A percentile compares a stretch with the other conserved stretches of the same genome.
Conservation (phyloP, 148 eudicot species). For the Simmondsia chinensis region DNA sequence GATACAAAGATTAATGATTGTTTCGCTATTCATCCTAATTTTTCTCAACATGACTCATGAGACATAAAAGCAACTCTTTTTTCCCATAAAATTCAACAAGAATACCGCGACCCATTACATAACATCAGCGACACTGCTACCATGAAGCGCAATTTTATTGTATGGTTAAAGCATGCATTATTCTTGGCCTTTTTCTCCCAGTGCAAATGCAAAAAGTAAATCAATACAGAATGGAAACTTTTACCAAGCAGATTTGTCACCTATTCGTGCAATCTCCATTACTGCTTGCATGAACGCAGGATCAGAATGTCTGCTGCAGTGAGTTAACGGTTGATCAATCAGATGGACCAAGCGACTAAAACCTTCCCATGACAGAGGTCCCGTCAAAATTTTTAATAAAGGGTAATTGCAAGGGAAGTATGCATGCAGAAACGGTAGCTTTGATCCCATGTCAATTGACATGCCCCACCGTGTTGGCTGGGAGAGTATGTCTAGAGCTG, state of each 20-base stretch:
- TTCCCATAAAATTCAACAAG: too few species aligned
- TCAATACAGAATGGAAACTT: neutral
- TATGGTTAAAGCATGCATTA: too few species aligned
- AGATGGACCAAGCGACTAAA: slow-evolving; percentile 19
- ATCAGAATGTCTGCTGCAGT: slow-evolving; percentile 8
- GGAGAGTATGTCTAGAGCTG: slow-evolving; percentile 34
- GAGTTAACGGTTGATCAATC: slow-evolving; percentile 8
- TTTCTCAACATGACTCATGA: too few species aligned
- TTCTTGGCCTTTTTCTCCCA: too few species aligned
- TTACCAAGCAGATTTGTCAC: slow-evolving; percentile 36
- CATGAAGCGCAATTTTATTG: too few species aligned
- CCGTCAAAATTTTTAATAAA: slow-evolving; percentile 27
- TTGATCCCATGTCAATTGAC: slow-evolving; percentile 34
- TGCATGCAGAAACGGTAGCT: slow-evolving; percentile 42
- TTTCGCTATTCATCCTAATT: too few species aligned
- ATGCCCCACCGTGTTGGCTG: slow-evolving; percentile 57
- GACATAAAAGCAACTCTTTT: too few species aligned
- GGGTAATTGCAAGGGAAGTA: slow-evolving; percentile 31
- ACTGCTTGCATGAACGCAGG: slow-evolving; percentile 14
- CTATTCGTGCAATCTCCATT: slow-evolving; percentile 7
- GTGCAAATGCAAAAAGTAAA: neutral
- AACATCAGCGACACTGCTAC: too few species aligned
- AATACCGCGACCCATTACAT: too few species aligned
- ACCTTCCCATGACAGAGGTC: slow-evolving; percentile 26
- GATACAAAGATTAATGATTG: too few species aligned